Percentiles rank a stretch among this genome's conserved stretches.
Conservation (phyloP, 2,329 filamentous ascomycete genomes). For the Neofusicoccum umdonicola region DNA sequence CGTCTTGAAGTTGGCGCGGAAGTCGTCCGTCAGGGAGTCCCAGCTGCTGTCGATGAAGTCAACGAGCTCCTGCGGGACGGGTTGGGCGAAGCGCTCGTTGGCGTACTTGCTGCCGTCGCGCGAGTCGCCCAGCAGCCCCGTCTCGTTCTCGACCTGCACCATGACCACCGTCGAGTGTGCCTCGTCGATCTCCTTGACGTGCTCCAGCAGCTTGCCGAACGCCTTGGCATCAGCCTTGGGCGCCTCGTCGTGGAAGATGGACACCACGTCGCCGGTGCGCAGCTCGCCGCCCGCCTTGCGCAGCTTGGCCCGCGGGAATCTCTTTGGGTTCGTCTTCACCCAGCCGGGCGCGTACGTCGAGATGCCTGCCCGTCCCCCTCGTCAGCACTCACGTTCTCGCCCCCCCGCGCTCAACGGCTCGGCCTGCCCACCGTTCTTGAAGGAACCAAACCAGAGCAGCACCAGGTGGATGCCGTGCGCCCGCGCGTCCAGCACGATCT, state of each 20-base stretch:
- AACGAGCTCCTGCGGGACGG: conserved; percentile 39
- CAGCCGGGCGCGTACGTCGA: conserved; percentile 41
- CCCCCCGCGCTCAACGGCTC: conserved; percentile 17
- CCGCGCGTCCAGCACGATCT: conserved; percentile 39
- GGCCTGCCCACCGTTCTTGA: conserved; percentile 43
- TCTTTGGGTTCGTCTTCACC: conserved; percentile 35
- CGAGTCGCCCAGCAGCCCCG: conserved; percentile 52
- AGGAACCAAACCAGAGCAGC: conserved; percentile 49
- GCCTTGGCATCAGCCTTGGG: conserved; percentile 40
- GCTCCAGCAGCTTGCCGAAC: conserved; percentile 39
- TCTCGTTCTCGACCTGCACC: conserved; percentile 60
- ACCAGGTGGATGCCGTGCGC: conserved; percentile 40
- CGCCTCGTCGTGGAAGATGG: conserved; percentile 37
- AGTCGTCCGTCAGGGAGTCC: conserved; percentile 23
- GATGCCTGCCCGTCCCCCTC: conserved; percentile 22
- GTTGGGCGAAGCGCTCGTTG: conserved; percentile 40
- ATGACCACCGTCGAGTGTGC: conserved; percentile 52
- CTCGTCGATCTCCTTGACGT: conserved; percentile 45
- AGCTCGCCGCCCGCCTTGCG: conserved; percentile 26
- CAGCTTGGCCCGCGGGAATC: conserved; percentile 33
- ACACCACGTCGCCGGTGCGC: conserved; percentile 34
- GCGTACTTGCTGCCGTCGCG: conserved; percentile 46
- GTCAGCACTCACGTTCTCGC: neutral
- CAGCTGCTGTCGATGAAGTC: conserved; percentile 24
- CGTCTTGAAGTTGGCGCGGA: conserved; percentile 27